phyloP scores from a whole-genome alignment of 495 filamentous ascomycete species.

The Elasticomyces elasticus region DNA sequence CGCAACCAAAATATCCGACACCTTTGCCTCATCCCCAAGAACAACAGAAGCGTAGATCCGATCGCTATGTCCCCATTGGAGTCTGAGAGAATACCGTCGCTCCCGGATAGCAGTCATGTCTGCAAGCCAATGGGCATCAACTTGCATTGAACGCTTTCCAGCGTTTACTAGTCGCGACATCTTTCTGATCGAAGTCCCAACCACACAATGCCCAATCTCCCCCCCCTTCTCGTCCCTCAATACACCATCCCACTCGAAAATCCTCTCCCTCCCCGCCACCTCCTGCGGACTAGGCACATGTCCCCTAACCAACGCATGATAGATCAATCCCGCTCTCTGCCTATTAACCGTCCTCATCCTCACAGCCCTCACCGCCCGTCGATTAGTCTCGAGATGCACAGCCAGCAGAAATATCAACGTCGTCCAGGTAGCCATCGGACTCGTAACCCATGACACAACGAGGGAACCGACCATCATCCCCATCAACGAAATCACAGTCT shows the following conservation, averaged over 20 bases:
- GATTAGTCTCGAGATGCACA: slow-evolving; percentile 72
- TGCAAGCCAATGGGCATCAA: slow-evolving; percentile 24
- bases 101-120: slow-evolving; percentile 21
- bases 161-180: slow-evolving; percentile 26
- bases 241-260: slow-evolving; percentile 57
- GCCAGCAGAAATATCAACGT: slow-evolving; percentile 59
- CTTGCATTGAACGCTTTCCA: slow-evolving; percentile 28
- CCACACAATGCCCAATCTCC: slow-evolving; percentile 40
- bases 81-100: slow-evolving; percentile 35
- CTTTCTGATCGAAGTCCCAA: slow-evolving; percentile 38
- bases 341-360: slow-evolving; percentile 78
- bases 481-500: slow-evolving; percentile 82
- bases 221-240: slow-evolving; percentile 46
- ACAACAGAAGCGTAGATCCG: slow-evolving; percentile 45
- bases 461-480: slow-evolving; percentile 82
- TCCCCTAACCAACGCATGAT: slow-evolving; percentile 48
- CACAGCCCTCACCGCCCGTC: slow-evolving; percentile 73
- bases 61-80: slow-evolving; percentile 41
- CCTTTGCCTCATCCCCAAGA: slow-evolving; percentile 44
- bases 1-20: slow-evolving; percentile 4
- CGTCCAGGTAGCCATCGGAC: slow-evolving; percentile 63
- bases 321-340: slow-evolving; percentile 73
- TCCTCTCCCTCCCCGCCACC: slow-evolving; percentile 55
- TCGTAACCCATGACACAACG: slow-evolving; percentile 65
- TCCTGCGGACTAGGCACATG: slow-evolving; percentile 50